Evolutionary conservation across 164 flowering plant species (phyloP), one percentile per base, ranked within the genome.

Genomic region (Brasenia schreberi): DNA sequence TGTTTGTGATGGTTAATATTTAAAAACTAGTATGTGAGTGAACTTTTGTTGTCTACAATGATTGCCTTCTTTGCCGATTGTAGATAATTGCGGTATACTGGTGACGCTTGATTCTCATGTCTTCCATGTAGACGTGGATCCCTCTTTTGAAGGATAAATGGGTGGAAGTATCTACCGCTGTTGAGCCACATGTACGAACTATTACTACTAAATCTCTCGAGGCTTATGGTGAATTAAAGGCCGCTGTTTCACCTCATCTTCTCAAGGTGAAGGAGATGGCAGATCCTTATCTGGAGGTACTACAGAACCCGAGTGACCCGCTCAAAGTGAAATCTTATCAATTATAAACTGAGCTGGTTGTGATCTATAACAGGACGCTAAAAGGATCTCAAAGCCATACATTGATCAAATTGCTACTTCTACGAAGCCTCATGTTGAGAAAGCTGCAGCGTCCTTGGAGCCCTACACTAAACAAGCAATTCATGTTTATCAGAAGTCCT

Each of bases 241-340:
- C 42, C 53, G 61, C 84, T 39, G 61, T 87, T 42, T 75, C 77
- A 68, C 96, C 97, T 19, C 95, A 87, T 61, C 19, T 88, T 18
- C 65, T 78, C 68, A 87, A 76, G 79, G 85, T 70, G 3, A 89
- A 81, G 67, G 84, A 91, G 72, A 14, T 82, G 69, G 81, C 80
- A 19, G 81, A 82, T 79, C 97, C 99, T 61, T 86, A 91, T 71
- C 82, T 68, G 71, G 85, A 89, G 97, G 98, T 89, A 79, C 59
- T 19, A 49, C 64, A 42, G 49, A 1, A 33, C 33, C 42, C 2
- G 10, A 9, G 56, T 4, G 12, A 9, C 16, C 16, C 12, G 16
- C 56, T 49, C 12, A 49, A 5, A 49, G 10, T 9, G 12, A 49
- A 49, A 49, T 9, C 7, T 33, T 33, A 33, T 33, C 4, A 33